Base-by-base conservation (phyloP, 805 yeast genomes). In the Nakazawaea ishiwadae region DNA sequence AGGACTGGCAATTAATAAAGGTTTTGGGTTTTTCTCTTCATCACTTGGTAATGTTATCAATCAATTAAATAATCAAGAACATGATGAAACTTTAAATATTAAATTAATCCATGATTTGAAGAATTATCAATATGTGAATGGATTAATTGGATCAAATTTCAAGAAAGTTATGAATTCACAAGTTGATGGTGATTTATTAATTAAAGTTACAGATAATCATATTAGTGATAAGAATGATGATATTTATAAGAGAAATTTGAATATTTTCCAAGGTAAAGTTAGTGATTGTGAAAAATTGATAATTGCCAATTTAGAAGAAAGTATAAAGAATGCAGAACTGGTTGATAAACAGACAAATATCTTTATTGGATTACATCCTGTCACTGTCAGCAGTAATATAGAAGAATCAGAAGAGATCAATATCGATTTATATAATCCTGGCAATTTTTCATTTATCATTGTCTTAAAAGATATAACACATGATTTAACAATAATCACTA, bases 211-310 rank as follows among this genome's bases (percentile, higher is more conserved):
- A 45, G 80, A 81, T 50, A 65, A 67, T 53, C 68, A 69, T 10
- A 66, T 65, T n/a, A 54, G 51, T 23, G 59, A 53, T 24, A 58
- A 51, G 29, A 51, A 45, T 17, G 52, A 56, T 24, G 48, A 49
- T 10, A 27, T 15, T 6, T 44, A 27, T 26, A 35, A 45, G 21
- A 68, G 73, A 23, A 75, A 76, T 37, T 72, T 91, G 52, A 82
- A 83, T 47, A 59, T 85, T 50, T 87, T 89, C 56, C 65, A 72
- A 16, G 97, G 97, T 7, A 83, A 84, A 48, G 53, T 79, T 1
- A 74, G 79, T 33, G 95, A 88, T 58, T 97, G 93, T 11, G 95
- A 85, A 53, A 91, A 93, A 59, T 73, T 93, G 45, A 84, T 95
- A 31, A 71, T 77, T 52, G 98, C 97, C 4, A 90, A 88, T 55